Evolutionary conservation across 768 basidiomycete species (phyloP), one percentile per base, ranked within the genome.

Genomic region (Amanita pallidorosea): DNA sequence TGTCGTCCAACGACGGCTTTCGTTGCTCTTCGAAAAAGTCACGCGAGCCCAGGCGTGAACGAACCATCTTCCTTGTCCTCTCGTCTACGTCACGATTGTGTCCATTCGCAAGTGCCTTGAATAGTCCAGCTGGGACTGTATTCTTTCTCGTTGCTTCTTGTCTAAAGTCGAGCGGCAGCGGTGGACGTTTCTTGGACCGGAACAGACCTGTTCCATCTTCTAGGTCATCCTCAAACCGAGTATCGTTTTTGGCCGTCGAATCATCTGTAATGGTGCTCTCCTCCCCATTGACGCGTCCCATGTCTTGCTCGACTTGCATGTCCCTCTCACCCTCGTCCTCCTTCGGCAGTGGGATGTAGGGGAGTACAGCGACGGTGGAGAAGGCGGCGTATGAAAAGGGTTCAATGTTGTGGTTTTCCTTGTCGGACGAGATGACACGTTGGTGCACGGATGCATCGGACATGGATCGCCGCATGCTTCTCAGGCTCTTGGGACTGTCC

Each of bases 111-210:
- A 88, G 71, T 9, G 86, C 85, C 67, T 90, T 90, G 76, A 92
- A 92, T 51, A 91, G 60, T 2, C 87, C 87, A 31, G 89, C 89
- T 17, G 89, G 89, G 7, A 90, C 83, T 5, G 85, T 91, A 58
- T 87, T 88, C 31, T 70, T 79, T 31, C 50, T 51, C 7, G 72
- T 72, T 11, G 66, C 59, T 25, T 67, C 66, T 43, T 74, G 72
- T 52, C 71, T 75, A 70, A 89, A 92, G 63, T 90, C 87, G 45
- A 79, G 61, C 12, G 86, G 87, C 52, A 88, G 81, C 8, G 86
- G 88, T 5, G 86, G 79, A 40, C 85, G 83, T 61, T 79, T 85
- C 33, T 71, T 58, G 55, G 70, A 74, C 25, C 57, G 57, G 35
- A 51, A 51, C 23, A 51, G 25, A 35, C 50, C 36, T 25, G 25